Base-by-base conservation (phyloP, 2,329 filamentous ascomycete species). In the Penicillium sp. region DNA sequence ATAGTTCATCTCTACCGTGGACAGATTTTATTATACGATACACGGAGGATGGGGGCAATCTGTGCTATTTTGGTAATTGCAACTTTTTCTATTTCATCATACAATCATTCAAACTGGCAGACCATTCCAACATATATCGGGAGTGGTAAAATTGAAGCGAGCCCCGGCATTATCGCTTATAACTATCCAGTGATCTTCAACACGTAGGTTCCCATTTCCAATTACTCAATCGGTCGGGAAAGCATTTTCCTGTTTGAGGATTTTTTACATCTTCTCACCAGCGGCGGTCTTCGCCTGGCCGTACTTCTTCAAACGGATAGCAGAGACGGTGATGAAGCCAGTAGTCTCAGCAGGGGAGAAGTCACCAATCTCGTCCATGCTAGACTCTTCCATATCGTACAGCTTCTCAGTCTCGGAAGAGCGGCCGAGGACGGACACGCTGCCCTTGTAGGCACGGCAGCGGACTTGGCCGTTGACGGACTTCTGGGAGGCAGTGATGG, bases 341-440 rank as follows among this genome's bases (percentile, higher is more conserved):
- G 84, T 87, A 43, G 87, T 88, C 68, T 89, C 87, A 58, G 78
- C 78, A 19, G 87, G 87, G 65, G 80, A 80, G 71, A 90, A 90
- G 75, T 86, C 84, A 64, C 83, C 86, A 63, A 90, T 82, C 64
- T 86, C 85, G 71, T 91, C 89, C 87, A 90, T 90, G 64, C 79
- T 83, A 60, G 81, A 82, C 79, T 89, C 87, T 67, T 80, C 80
- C 76, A 82, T 84, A 66, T 83, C 82, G 73, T 90, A 90, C 59
- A 90, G 79, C 79, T 89, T 89, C 81, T 87, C 85, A 9, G 86
- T 89, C 71, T 87, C 79, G 84, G 42, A 88, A 70, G 56, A 89
- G 49, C 73, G 72, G 49, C 73, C 73, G 31, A 76, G 71, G 78
- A 73, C 74, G 79, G 71, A 87, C 79, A 69, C 78, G 63, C 64